Evolutionary conservation across 108 stramenopile genomes (phyloP).

Genomic region (Pelagomonas calceolata): DNA sequence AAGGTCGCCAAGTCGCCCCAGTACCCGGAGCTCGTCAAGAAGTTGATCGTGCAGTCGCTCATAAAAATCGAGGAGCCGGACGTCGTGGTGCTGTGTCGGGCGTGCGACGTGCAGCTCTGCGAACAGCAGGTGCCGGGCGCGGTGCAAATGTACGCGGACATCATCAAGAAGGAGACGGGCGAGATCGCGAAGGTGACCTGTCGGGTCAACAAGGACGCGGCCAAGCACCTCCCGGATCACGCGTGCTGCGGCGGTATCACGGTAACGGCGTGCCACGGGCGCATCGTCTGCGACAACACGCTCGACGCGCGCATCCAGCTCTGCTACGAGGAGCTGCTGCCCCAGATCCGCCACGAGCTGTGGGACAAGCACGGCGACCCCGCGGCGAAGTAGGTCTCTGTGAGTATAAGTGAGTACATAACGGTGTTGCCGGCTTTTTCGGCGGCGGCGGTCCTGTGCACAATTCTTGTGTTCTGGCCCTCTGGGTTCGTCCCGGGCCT

Average conservation of each 20-base stretch:
- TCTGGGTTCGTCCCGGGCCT: no score
- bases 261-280: slow-evolving; percentile 72
- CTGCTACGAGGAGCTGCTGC: slow-evolving; percentile 85
- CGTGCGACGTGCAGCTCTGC: slow-evolving; percentile 60
- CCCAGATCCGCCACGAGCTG: slow-evolving; percentile 55
- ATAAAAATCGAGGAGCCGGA: slow-evolving; percentile 98
- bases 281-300: slow-evolving; percentile 95
- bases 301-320: slow-evolving; percentile 72
- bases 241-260: slow-evolving; percentile 77
- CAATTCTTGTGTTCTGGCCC: no score
- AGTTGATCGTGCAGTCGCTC: slow-evolving; percentile 91
- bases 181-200: slow-evolving; percentile 68
- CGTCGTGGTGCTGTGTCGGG: slow-evolving; percentile 71
- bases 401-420: no score
- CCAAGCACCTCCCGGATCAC: slow-evolving; percentile 55
- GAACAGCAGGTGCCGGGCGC: slow-evolving; percentile 64
- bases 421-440: no score
- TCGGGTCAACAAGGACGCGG: slow-evolving; percentile 54
- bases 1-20: slow-evolving; percentile 65
- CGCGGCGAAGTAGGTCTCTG: no score
- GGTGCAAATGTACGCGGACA: slow-evolving; percentile 72
- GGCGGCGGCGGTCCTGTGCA: no score
- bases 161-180: slow-evolving; percentile 78
- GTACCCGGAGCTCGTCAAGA: slow-evolving; percentile 83
- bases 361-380: no score